Evolutionary conservation across 805 yeast genomes (phyloP), one percentile per base, ranked within the genome.

Genomic region (Hanseniaspora singularis): DNA sequence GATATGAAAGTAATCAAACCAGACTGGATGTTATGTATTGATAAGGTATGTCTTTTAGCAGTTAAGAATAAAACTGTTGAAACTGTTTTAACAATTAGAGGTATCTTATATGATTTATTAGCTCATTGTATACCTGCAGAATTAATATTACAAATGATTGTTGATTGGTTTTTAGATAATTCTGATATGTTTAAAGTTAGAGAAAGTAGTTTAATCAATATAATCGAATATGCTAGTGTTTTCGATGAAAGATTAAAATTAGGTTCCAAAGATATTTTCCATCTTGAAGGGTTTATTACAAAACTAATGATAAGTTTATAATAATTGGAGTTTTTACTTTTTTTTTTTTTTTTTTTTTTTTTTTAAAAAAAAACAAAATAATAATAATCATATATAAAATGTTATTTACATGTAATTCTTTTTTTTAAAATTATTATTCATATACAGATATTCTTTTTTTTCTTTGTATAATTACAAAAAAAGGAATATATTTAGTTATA

Each of bases 41-140:
- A 66, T 38, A 74, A 72, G 51, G 66, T 88, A 54, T 81, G 94
- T 0, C 64, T 60, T 6, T 70, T 74, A 12, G 75, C 87, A 33
- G 62, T 70, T 34, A 68, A 70, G 44, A 81, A 76, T 37, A 73
- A 85, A 53, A 71, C 79, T 1, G 94, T 87, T 19, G 68, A 78
- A 49, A 57, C 66, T 58, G 52, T 69, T 52, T 52, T 70, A 34
- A 73, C 78, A 58, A 65, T 80, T 54, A 70, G 94, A 69, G 66
- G 81, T 28, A 68, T 76, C 22, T 64, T 89, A 40, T 83, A 92
- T 62, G 96, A 92, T 59, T 66, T 92, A 30, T 63, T 92, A 28
- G 77, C 96, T 0, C 98, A 92, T 62, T 88, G 97, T 55, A 89
- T 92, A 33, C 97, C 98, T 0, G 80, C 96, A 2, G 73, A 79